Base-by-base conservation (phyloP, 139 green algal genomes). In the Pleodorina starrii region DNA sequence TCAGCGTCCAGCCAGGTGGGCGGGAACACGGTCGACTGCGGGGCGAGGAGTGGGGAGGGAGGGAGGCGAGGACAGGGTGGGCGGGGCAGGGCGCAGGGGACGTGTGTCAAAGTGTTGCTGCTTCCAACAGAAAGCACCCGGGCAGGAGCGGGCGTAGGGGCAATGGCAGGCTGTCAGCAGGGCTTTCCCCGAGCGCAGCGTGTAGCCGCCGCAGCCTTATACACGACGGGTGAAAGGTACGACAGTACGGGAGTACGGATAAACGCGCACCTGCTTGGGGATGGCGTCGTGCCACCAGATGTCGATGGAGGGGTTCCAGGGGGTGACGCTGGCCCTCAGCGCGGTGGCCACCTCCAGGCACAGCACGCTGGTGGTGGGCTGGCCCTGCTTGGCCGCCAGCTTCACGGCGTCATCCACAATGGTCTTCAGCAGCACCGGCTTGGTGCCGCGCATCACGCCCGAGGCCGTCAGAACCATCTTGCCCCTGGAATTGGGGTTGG, bases 1-100 rank as follows among this genome's bases (percentile, higher is more conserved):
- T 99, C 97, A 0, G 96, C 94, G 4, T 93, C 95, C 91, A 99
- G 81, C 97, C 97, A 99, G 86, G 95, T 92, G 78, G 97, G 93
- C 27, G 92, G 83, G 88, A 94, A 98, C 35, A 93, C 74, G 12
- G 90, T 82, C 29, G 91, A 32, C 93, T 97, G 81, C 25, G 29
- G 38, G 38, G 38, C 12, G 11, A 17, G 51, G 51, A 17, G 51
- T 14, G 17, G 51, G 21, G 16, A 23, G 35, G 19, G 19, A 27
- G 35, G 32, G 14, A 21, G 77, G 10, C 27, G 50, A 29, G 14
- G 4, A 38, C 21, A 16, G 27, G 35, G 17, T 57, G 72, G 43
- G 38, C 17, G 11, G 72, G 10, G 72, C 2, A 19, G 57, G n/a
- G n/a, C n/a, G n/a, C n/a, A n/a, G n/a, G n/a, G n/a, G n/a, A n/a